Evolutionary conservation across 805 yeast genomes (phyloP), one percentile per base, ranked within the genome.

Genomic region (Candida tammaniensis): DNA sequence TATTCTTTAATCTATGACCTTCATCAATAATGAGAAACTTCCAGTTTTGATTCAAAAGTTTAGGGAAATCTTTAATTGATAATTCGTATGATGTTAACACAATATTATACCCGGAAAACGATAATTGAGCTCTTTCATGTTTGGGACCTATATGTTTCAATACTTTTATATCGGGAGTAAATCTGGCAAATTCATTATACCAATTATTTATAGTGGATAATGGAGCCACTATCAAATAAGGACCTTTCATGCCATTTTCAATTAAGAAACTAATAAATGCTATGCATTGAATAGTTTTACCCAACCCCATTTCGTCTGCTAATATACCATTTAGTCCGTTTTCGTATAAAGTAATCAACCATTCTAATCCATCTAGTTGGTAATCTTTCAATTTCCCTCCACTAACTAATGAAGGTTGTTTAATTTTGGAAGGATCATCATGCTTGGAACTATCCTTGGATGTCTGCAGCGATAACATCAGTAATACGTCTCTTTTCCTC

Each of bases 271-370:
- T 76, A 4, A 88, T 49, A 40, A 91, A 69, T 0, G 96, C 74
- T 36, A 91, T 86, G 27, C 93, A 82, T 56, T 93, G 96, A 6
- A 91, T 58, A 0, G 98, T 93, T 54, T 91, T 91, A 1, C 98
- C 98, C 17, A 91, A 64, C 0, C 98, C 98, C 98, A 91, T 91
- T 57, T 91, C 98, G 61, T 93, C 98, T 0, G 98, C 98, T 14
- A 93, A 63, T 22, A 93, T 89, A 2, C 98, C 98, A 56, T 91
- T 91, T 18, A 91, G 66, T 0, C 98, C 98, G 57, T 91, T 93
- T 52, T 89, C 95, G 55, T 84, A 93, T 17, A 91, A 61, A 0
- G 96, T 82, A 10, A 82, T 74, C 26, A 93, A 62, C 98, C 98
- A 91, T 44, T 86, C 88, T 37, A 91, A 71, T 1, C 98, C 98